phyloP scores from a whole-genome alignment of 1,139 yeast species.

The Pichia terricola region DNA sequence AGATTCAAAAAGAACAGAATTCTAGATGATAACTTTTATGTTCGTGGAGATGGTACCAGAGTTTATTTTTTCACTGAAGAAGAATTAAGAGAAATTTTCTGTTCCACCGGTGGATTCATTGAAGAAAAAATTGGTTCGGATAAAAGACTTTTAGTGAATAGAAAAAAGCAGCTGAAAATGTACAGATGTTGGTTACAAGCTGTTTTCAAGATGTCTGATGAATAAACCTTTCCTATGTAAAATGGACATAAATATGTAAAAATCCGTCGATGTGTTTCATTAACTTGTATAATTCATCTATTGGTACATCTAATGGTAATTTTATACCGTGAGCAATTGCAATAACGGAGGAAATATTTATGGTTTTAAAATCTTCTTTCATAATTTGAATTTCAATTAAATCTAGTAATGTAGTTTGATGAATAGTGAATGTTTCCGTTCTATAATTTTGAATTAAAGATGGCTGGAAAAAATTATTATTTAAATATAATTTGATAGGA shows the following conservation, averaged over 20 bases:
- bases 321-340: slow-evolving; percentile 47
- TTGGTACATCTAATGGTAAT: slow-evolving; percentile 35
- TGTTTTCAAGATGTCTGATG: slow-evolving; percentile 41
- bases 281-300: slow-evolving; percentile 43
- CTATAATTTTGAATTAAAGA: neutral
- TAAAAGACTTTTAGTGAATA: slow-evolving; percentile 78
- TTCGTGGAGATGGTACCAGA: slow-evolving; percentile 96
- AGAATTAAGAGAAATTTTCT: slow-evolving; percentile 70
- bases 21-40: slow-evolving; percentile 85
- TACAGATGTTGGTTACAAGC: slow-evolving; percentile 97
- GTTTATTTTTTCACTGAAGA: slow-evolving; percentile 96
- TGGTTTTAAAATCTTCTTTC: neutral
- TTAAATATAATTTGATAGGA: slow-evolving; percentile 5
- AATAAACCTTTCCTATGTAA: neutral
- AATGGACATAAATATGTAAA: slow-evolving; percentile 46
- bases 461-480: neutral
- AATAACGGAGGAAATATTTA: neutral
- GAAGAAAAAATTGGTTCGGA: slow-evolving; percentile 81
- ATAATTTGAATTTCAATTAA: neutral
- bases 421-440: too few relatives aligned
- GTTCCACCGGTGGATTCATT: slow-evolving; percentile 38
- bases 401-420: neutral
- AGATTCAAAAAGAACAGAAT: slow-evolving; percentile 84
- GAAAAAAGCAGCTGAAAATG: slow-evolving; percentile 90
- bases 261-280: slow-evolving; percentile 69